A percentile compares a stretch with the other conserved stretches of the same genome.
phyloP scores from a whole-genome alignment of 768 basidiomycete genomes.

The Pleurotus giganteus region DNA sequence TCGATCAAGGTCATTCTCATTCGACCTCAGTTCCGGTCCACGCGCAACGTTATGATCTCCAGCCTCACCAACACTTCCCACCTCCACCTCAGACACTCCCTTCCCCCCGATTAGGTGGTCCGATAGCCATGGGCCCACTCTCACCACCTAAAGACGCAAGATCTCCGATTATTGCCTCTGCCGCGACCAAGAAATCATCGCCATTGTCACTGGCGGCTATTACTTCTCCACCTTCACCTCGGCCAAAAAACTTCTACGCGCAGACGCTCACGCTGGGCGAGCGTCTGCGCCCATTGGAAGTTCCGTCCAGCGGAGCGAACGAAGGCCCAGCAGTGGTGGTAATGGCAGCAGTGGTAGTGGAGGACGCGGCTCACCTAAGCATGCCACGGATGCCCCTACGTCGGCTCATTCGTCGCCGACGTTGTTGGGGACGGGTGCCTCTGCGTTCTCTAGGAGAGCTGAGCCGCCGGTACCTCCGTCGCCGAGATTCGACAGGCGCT shows the following conservation, averaged over 20 bases:
- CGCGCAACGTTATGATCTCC: constrained; percentile 1
- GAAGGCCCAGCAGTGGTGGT: constrained; percentile 36
- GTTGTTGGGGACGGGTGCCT: neutral
- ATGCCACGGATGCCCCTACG: neutral
- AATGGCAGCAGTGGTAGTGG: neutral
- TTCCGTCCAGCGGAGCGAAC: constrained; percentile 28
- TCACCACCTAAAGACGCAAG: neutral
- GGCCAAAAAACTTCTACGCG: constrained; percentile 79
- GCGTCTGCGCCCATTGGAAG: constrained; percentile 60
- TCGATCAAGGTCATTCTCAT: constrained; percentile 1
- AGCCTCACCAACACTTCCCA: constrained; percentile 14
- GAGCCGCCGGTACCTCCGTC: neutral
- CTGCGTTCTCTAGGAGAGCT: neutral
- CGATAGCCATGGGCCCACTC: neutral
- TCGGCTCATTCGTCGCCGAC: neutral
- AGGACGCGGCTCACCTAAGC: neutral
- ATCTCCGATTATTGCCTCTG: neutral
- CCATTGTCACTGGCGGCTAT: constrained; percentile 39
- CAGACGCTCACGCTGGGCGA: constrained; percentile 77
- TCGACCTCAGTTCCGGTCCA: constrained; percentile 6
- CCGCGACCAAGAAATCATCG: constrained; percentile 15
- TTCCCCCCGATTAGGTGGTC: constrained; percentile 9
- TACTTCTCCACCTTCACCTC: constrained; percentile 33
- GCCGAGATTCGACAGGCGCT: neutral
- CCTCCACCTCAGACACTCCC: constrained; percentile 20